Evolutionary conservation across 2,329 filamentous ascomycete species (phyloP).

Genomic region (Scytalidium lignicola): DNA sequence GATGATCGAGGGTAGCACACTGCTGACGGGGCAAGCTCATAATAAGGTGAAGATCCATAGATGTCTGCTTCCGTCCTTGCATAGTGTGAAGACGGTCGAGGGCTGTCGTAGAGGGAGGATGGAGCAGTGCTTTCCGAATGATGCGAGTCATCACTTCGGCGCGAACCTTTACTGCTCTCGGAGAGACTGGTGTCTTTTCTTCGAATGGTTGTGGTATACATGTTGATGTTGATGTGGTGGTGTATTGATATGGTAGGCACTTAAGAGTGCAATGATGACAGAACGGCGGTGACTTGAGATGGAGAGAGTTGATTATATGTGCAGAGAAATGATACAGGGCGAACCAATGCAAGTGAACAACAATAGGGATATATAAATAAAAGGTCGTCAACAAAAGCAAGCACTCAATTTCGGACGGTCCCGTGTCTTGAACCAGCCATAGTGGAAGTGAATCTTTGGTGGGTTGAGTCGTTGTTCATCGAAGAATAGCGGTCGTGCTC

Average conservation of each 20-base stretch:
- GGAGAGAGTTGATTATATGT: too few species aligned
- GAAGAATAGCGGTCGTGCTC: not conserved
- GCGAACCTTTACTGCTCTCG: constrained; percentile 35
- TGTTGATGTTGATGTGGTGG: not conserved
- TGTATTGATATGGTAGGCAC: too few species aligned
- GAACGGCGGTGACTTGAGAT: too few species aligned
- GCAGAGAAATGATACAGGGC: too few species aligned
- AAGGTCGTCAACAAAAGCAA: not conserved
- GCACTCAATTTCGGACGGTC: not conserved
- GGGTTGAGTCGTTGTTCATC: not conserved
- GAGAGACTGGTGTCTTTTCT: constrained; percentile 19
- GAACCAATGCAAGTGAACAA: too few species aligned
- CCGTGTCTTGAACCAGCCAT: not conserved
- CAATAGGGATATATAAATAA: not conserved
- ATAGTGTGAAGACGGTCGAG: constrained; percentile 21
- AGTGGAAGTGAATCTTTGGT: not conserved
- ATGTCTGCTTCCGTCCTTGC: constrained; percentile 11
- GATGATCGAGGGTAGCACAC: constrained; percentile 30
- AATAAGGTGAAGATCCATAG: constrained; percentile 11
- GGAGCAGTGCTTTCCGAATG: constrained; percentile 42
- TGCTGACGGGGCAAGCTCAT: constrained; percentile 19
- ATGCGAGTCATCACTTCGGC: constrained; percentile 40
- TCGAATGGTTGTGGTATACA: constrained; percentile 8
- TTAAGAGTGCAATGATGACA: too few species aligned
- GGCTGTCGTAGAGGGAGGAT: constrained; percentile 40